Evolutionary conservation across 305 asterid genomes (phyloP), one percentile per base, ranked within the genome.

Genomic region (Fraxinus ornus): DNA sequence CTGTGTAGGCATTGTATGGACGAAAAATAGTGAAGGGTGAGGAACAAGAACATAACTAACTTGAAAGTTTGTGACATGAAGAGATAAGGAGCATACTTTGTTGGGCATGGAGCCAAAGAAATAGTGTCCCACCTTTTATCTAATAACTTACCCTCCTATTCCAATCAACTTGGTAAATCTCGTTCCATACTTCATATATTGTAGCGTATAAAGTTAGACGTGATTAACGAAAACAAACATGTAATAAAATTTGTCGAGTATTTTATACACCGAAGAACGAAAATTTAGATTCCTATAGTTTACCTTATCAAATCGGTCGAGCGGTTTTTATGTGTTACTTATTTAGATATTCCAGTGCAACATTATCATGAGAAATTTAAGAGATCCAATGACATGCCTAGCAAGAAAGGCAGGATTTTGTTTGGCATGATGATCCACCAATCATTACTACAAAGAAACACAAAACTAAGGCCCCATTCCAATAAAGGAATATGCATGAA

Each of bases 391-490:
- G 3, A 15, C 60, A 15, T 15, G 21, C 60, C 21, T 13, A 49
- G 60, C 4, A 57, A 19, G 28, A 19, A 57, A 19, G 68, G 28
- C 28, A n/a, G 7, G 21, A 6, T n/a, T 57, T 57, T 4, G 66
- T 55, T 55, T 55, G 66, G 66, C 21, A 57, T n/a, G 68, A 19
- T 57, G 28, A n/a, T 57, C 24, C 10, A 6, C 21, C 28, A n/a
- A 57, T 57, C 93, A 92, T 94, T 94, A 57, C 7, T 57, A 17
- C 24, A 57, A 57, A 57, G 26, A 57, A 57, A 57, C 68, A 57
- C 12, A 6, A 19, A 9, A 57, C 68, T 13, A 0, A 3, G 7
- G 57, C 6, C n/a, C 55, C 55, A 44, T 44, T 44, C 5, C 55
- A 44, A 10, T 12, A 10, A 44, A 41, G 60, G 6, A 13, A 10